Conservation (phyloP, 75 land plant genomes). For the Chamaecyparis obtusa region DNA sequence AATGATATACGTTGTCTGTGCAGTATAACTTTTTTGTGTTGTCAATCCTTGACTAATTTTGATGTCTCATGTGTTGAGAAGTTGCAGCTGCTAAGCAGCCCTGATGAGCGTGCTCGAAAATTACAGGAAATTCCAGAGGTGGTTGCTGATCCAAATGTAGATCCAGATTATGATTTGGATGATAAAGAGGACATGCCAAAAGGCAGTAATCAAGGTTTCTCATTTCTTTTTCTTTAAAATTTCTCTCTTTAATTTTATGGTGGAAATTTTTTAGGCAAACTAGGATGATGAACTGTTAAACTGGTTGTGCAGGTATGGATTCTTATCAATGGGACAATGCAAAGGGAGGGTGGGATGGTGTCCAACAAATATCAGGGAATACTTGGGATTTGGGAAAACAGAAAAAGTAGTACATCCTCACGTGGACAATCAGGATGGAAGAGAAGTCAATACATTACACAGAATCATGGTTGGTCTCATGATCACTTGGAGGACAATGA, state of each 20-base stretch:
- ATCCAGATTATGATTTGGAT: conserved; percentile 86
- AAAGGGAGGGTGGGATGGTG: conserved; percentile 32
- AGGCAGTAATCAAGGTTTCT: conserved; percentile 41
- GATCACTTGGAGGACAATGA: background rate
- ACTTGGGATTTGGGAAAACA: conserved; percentile 32
- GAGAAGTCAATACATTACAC: background rate
- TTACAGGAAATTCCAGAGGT: conserved; percentile 76
- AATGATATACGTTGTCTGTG: background rate
- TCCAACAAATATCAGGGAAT: conserved; percentile 13
- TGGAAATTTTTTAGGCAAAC: background rate
- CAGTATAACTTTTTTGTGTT: background rate
- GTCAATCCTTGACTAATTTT: conserved; percentile 45
- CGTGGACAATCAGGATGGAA: conserved; percentile 16
- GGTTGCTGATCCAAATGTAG: conserved; percentile 88
- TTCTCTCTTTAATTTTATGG: background rate
- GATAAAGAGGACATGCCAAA: conserved; percentile 55
- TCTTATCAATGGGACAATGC: conserved; percentile 24
- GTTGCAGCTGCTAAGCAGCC: conserved; percentile 69
- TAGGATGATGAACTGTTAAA: background rate
- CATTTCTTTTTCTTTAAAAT: conserved; percentile 1
- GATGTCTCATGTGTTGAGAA: conserved; percentile 84
- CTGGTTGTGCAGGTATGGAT: conserved; percentile 28
- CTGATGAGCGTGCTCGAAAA: conserved; percentile 78
- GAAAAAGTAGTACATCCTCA: conserved; percentile 17
- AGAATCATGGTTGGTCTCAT: conserved; percentile 8